Base-by-base conservation (phyloP, 306 rosid genomes). In the Cucumis sativus region DNA sequence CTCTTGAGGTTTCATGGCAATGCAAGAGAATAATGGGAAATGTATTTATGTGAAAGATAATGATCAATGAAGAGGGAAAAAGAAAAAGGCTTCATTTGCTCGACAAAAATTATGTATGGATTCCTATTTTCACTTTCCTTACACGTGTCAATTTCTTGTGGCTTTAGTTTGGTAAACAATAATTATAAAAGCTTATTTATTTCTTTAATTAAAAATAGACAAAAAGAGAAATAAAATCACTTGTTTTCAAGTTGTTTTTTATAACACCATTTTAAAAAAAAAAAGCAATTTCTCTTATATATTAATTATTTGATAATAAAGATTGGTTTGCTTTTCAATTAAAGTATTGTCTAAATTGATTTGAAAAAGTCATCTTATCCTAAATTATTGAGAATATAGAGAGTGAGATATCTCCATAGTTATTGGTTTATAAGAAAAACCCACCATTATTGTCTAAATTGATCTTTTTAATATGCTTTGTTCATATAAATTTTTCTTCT, bases 111-210 rank as follows among this genome's bases (percentile, higher is more conserved):
- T 71, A 47, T 25, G 4, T 71, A 49, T 45, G 5, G 58, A 20
- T 10, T 41, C 77, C 67, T 33, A 20, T 33, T 56, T 66, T 66
- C 66, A 66, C 59, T 71, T 10, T 17, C 10, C 2, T 20, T 47
- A 81, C 30, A 28, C 78, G 83, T 84, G 87, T 76, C 86, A 61
- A 62, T 18, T 79, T 65, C 52, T 79, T 67, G 72, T 80, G 84
- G 85, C n/a, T 78, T 80, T 1, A 52, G 84, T 87, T 87, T 72
- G 91, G 87, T 83, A 64, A 10, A 75, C 82, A 75, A 72, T 77
- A 37, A 45, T 77, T 59, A 43, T 55, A 80, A 52, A 56, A 56
- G 6, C n/a, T 47, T 13, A 47, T 68, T 68, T n/a, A 43, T 43
- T 23, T 23, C 25, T 23, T 68, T n/a, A 68, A 40, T 40, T 9